These are phyloP conservation scores for Lithohypha guttulata DNA, from an alignment of 2,329 filamentous ascomycete species.

Conservation along the genomic window DNA sequence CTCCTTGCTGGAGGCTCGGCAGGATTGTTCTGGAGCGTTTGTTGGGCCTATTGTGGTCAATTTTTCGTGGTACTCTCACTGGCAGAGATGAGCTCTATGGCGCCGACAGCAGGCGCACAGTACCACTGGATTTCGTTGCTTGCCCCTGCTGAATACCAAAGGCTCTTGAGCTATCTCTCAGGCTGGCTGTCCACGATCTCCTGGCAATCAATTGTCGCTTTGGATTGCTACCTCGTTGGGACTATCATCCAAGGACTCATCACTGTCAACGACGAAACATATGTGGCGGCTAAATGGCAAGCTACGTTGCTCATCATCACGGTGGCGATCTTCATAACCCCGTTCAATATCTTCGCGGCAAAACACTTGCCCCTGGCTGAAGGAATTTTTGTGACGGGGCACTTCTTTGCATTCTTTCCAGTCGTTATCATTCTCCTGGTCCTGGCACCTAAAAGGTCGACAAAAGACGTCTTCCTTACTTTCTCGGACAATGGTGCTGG, in stretches of 20 bases:
- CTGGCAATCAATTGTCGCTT: slow-evolving; percentile 20
- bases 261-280: slow-evolving; percentile 32
- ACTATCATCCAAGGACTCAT: slow-evolving; percentile 37
- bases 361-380: slow-evolving; percentile 12
- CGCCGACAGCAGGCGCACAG: slow-evolving; percentile 34
- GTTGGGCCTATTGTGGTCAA: slow-evolving; percentile 5
- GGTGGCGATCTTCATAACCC: slow-evolving; percentile 33
- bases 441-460: slow-evolving; percentile 24
- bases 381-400: slow-evolving; percentile 25
- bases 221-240: slow-evolving; percentile 33
- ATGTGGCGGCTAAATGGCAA: slow-evolving; percentile 38
- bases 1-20: slow-evolving; percentile 6
- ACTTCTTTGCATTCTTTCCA: slow-evolving; percentile 28
- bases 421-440: slow-evolving; percentile 25
- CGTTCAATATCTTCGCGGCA: slow-evolving; percentile 31
- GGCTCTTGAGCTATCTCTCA: slow-evolving; percentile 44
- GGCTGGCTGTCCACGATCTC: slow-evolving; percentile 23
- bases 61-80: slow-evolving; percentile 7
- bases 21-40: slow-evolving; percentile 7
- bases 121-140: slow-evolving; percentile 49
- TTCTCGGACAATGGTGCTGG: slow-evolving; percentile 26
- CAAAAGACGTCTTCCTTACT: slow-evolving; percentile 26
- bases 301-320: slow-evolving; percentile 40
- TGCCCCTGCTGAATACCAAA: slow-evolving; percentile 38
- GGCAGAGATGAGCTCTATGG: slow-evolving; percentile 6